Base-by-base conservation (phyloP, 805 yeast genomes). In the Zygosaccharomyces bailii region DNA sequence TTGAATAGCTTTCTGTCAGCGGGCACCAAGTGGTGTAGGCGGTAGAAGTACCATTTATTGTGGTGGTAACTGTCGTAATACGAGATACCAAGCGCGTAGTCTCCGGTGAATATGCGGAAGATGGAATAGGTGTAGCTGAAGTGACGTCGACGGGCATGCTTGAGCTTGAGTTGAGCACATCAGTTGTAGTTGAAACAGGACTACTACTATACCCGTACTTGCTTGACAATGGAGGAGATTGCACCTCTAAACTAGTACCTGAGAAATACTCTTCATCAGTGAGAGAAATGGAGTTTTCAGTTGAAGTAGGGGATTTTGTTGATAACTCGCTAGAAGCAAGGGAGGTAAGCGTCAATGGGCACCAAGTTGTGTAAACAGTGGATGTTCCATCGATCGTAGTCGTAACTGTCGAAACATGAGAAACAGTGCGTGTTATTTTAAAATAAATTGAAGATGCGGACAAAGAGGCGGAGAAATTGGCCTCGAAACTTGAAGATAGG, bases 351-450 rank as follows among this genome's bases (percentile, higher is more conserved):
- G 37, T 42, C 23, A 63, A 46, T 33, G 74, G 73, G 52, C 71
- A 66, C 63, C 66, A 67, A 9, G 73, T 68, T 21, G 69, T 62
- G 46, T 58, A 65, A 6, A 36, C 44, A 7, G 68, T 60, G 14
- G 51, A 49, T 14, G 55, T 51, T 19, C 61, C 56, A 7, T 60
- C 50, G 4, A 54, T 38, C 0, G 65, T 59, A 2, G 49, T 48
- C 7, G 57, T 52, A 8, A 61, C 52, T 5, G 55, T 49, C 23
- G 51, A 43, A 19, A 40, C 18, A 8, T 25, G 23, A 7, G 50
- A n/a, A 23, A 17, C 18, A 6, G 16, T 10, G 17, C 11, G 19
- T 13, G 9, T 35, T n/a, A 21, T 7, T 17, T 8, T 16, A 20
- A 17, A 5, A 4, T 18, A 11, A 2, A 7, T n/a, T 11, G 27